phyloP scores from a whole-genome alignment of 768 basidiomycete genomes.

The Lactarius hatsudake region DNA sequence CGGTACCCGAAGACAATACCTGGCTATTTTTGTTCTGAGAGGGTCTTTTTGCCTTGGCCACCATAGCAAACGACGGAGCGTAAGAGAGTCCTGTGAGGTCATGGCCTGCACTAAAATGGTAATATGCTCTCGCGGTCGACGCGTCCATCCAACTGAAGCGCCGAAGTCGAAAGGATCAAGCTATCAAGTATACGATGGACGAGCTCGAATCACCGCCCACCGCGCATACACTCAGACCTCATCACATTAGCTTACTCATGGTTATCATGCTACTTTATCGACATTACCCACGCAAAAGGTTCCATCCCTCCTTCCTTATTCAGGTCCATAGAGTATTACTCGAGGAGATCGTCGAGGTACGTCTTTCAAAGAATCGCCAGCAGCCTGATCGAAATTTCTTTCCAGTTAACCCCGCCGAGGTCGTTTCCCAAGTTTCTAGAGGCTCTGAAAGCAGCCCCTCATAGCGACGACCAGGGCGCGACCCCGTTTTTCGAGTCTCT shows the following conservation, averaged over 20 bases:
- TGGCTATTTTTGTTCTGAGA: conserved; percentile 30
- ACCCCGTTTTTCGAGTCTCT: conserved; percentile 25
- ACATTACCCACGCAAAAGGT: conserved; percentile 50
- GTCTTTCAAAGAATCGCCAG: background rate
- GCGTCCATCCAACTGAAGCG: background rate
- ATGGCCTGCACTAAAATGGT: background rate
- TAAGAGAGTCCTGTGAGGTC: background rate
- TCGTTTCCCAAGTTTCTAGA: conserved; percentile 45
- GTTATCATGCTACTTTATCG: conserved; percentile 62
- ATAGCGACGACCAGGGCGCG: conserved; percentile 21
- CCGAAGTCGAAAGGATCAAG: background rate
- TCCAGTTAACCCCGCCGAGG: conserved; percentile 62
- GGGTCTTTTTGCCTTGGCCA: conserved; percentile 35
- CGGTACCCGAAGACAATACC: conserved; percentile 30
- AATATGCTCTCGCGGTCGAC: background rate
- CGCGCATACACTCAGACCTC: conserved; percentile 68
- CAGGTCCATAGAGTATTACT: conserved; percentile 66
- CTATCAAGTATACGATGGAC: conserved; percentile 18
- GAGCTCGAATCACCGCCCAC: conserved; percentile 56
- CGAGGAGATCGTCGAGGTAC: conserved; percentile 68
- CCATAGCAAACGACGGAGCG: conserved; percentile 31
- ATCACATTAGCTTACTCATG: conserved; percentile 69
- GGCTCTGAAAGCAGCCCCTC: conserved; percentile 27
- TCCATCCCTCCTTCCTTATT: conserved; percentile 57
- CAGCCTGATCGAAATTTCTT: conserved; percentile 14